Percentiles rank a stretch among this genome's conserved stretches.
Evolutionary conservation across 768 basidiomycete genomes (phyloP).

Genomic region (Suillus subalutaceus): DNA sequence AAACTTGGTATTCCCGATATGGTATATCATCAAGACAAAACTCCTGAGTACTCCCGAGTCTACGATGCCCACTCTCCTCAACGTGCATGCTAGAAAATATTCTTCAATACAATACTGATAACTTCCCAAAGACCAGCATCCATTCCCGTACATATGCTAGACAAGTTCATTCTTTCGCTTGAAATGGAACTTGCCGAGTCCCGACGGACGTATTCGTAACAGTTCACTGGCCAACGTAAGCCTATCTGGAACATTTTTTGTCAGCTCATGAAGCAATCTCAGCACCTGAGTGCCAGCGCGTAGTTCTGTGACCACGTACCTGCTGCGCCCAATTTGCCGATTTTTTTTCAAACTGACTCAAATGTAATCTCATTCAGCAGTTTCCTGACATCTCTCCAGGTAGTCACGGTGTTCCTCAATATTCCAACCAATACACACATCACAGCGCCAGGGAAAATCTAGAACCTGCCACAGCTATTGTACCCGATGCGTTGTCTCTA

Average conservation of each 20-base stretch:
- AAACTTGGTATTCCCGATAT: conserved; percentile 25
- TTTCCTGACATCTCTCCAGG: background rate
- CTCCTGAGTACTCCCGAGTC: background rate
- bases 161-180: background rate
- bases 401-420: too few species aligned
- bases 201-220: background rate
- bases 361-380: background rate
- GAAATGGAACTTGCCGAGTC: background rate
- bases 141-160: background rate
- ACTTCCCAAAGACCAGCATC: background rate
- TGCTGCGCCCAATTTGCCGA: background rate
- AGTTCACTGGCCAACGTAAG: background rate
- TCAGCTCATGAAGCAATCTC: too few species aligned
- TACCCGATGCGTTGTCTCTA: too few species aligned
- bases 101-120: background rate
- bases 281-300: background rate
- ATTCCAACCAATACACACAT: too few species aligned
- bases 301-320: background rate
- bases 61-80: background rate
- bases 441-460: too few species aligned
- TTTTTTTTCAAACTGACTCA: background rate
- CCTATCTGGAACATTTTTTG: background rate
- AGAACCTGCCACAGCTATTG: too few species aligned
- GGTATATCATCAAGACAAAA: conserved; percentile 11
- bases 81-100: background rate